Evolutionary conservation across 305 asterid species (phyloP), one percentile per base, ranked within the genome.

Genomic region (Euphrasia arctica): DNA sequence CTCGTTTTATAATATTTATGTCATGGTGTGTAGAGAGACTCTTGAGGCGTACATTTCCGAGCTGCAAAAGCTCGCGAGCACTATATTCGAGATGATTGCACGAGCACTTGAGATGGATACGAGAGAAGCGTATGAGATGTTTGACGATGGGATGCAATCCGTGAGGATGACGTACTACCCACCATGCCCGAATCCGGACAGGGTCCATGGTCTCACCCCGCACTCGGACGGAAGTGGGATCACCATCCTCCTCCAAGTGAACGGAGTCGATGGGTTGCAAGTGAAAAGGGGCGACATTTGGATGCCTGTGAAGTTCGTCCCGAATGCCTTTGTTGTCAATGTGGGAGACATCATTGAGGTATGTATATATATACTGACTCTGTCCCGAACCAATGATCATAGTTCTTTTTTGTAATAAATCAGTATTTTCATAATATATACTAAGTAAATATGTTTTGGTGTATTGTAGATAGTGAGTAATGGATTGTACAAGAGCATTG

Each of bases 261-360:
- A 86, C 58, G 89, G 85, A 15, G 87, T 84, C 3, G 83, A 77
- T 14, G 95, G 95, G 1, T 67, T 86, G 1, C 82, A 86, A 65
- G 68, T 86, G 9, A 82, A 82, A 29, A 86, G 70, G 62, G 80
- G 82, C 60, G 95, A 87, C 0, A 60, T 75, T 25, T 86, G 95
- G 95, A 43, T 73, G 70, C 89, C 91, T 1, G 78, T 84, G 50
- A 60, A 70, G 7, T 55, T 82, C 67, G 65, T 69, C 11, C 85
- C 80, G 2, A 62, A 75, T 14, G 85, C 95, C 4, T 75, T 86
- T 64, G 78, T 82, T 58, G 80, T 88, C 22, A 85, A 85, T 32
- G 22, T 87, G 34, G 95, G 95, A 43, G 95, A 84, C 69, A 63
- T 78, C 52, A 48, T 75, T 50, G 92, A 87, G 95, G 95, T 84